A percentile compares a stretch with the other conserved stretches of the same genome.
phyloP scores from a whole-genome alignment of 768 basidiomycete species.

The Leccinum pellstonianum region DNA sequence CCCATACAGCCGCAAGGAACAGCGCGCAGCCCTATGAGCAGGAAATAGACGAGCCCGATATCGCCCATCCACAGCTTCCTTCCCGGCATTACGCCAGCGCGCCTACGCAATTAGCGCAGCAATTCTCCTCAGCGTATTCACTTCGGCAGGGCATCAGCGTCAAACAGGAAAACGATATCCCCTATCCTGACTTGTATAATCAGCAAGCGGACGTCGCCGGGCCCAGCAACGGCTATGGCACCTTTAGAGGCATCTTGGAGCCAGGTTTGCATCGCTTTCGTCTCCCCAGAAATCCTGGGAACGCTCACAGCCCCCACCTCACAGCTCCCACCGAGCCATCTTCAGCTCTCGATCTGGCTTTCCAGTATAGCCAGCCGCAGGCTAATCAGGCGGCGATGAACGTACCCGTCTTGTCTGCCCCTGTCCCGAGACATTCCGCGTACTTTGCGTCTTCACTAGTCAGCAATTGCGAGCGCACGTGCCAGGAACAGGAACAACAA shows the following conservation, averaged over 20 bases:
- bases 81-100: constrained; percentile 25
- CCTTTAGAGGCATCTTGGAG: constrained; percentile 24
- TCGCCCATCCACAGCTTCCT: constrained; percentile 23
- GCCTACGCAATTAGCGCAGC: constrained; percentile 20
- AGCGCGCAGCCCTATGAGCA: constrained; percentile 23
- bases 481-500: constrained; percentile 39
- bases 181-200: constrained; percentile 27
- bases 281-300: constrained; percentile 1
- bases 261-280: constrained; percentile 27
- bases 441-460: constrained; percentile 33
- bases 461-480: constrained; percentile 36
- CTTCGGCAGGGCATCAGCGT: constrained; percentile 22
- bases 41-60: constrained; percentile 29
- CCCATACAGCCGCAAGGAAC: constrained; percentile 12
- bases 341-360: constrained; percentile 21
- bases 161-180: constrained; percentile 31
- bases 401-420: constrained; percentile 28
- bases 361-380: constrained; percentile 25
- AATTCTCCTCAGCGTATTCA: constrained; percentile 23
- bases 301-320: constrained; percentile 4
- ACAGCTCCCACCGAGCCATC: constrained; percentile 23
- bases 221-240: constrained; percentile 22
- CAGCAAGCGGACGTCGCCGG: constrained; percentile 24
- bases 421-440: constrained; percentile 34
- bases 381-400: constrained; percentile 22